Base-by-base conservation (phyloP, 768 basidiomycete genomes). In the Daedaleopsis nitida region DNA sequence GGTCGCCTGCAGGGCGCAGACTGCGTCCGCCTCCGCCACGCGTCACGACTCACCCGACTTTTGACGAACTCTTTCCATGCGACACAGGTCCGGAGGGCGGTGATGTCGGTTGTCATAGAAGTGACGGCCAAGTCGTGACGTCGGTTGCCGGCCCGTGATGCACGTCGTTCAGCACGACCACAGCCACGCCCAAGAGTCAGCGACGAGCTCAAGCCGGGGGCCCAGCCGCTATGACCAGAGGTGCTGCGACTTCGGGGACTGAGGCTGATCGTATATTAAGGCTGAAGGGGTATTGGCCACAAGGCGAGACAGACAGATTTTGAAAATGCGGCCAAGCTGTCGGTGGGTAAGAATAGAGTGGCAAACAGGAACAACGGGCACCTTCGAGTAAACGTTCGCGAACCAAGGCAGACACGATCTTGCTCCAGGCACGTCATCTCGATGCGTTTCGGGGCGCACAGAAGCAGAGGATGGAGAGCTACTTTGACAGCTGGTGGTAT, bases 101-200 rank as follows among this genome's bases (percentile, higher is more conserved):
- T 61, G 60, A 61, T 61, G 24, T 34, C 23, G 24, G 61, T 32
- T 7, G 27, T 7, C 27, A 32, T 32, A 32, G 27, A 32, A 32
- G 27, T 32, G 27, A 32, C 27, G 27, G 27, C 27, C 27, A 32
- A 32, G 27, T 58, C 61, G 56, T 55, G 56, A 62, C 56, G 56
- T 52, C 56, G 39, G 61, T 62, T 50, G 61, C 47, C 47, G 52
- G 47, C 52, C 52, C 27, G 50, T 62, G 44, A 56, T 54, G 57
- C 56, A 62, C 44, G 56, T 62, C 52, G 61, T 55, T 27, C 27
- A 37, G 45, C 8, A 17, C 21, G 45, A 51, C 57, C 57, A 62
- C 61, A 58, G 61, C 61, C 61, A 35, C 61, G 32, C 14, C 44
- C 11, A 38, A 13, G 7, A 14, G 35, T 10, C 35, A 23, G 34